Evolutionary conservation across 495 filamentous ascomycete genomes (phyloP).

Genomic region (Trichoderma gamsii): DNA sequence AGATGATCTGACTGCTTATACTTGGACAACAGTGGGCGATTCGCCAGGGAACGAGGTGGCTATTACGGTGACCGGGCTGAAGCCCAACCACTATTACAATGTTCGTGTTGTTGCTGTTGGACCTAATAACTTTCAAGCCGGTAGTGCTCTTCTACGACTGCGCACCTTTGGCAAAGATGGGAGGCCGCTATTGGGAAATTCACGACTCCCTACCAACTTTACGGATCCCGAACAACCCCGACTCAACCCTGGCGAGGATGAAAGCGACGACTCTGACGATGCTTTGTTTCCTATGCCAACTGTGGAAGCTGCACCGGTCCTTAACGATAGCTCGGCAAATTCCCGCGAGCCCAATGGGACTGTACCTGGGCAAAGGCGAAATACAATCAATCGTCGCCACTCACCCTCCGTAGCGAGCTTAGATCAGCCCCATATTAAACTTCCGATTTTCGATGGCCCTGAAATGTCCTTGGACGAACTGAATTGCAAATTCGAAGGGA

Average conservation of each 20-base stretch:
- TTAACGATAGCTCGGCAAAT: slow-evolving; percentile 47
- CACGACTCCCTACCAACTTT: slow-evolving; percentile 48
- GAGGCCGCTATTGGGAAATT: slow-evolving; percentile 50
- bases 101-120: slow-evolving; percentile 87
- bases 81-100: slow-evolving; percentile 83
- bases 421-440: slow-evolving; percentile 45
- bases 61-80: slow-evolving; percentile 78
- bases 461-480: slow-evolving; percentile 48
- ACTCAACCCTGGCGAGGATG: slow-evolving; percentile 29
- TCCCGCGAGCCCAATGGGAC: slow-evolving; percentile 53
- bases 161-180: slow-evolving; percentile 54
- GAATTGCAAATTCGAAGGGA: slow-evolving; percentile 62
- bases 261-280: slow-evolving; percentile 34
- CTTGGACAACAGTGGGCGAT: slow-evolving; percentile 62
- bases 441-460: slow-evolving; percentile 37
- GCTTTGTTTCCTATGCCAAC: slow-evolving; percentile 38
- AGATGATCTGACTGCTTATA: neutral
- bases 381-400: slow-evolving; percentile 63
- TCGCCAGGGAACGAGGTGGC: slow-evolving; percentile 77
- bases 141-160: slow-evolving; percentile 76
- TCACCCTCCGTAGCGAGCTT: slow-evolving; percentile 64
- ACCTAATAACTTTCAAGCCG: slow-evolving; percentile 82
- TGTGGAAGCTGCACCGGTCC: slow-evolving; percentile 51
- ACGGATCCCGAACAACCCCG: slow-evolving; percentile 39
- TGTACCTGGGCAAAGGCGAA: slow-evolving; percentile 54